phyloP scores from a whole-genome alignment of 345 rosid genomes.

The Hypericum androsaemum region DNA sequence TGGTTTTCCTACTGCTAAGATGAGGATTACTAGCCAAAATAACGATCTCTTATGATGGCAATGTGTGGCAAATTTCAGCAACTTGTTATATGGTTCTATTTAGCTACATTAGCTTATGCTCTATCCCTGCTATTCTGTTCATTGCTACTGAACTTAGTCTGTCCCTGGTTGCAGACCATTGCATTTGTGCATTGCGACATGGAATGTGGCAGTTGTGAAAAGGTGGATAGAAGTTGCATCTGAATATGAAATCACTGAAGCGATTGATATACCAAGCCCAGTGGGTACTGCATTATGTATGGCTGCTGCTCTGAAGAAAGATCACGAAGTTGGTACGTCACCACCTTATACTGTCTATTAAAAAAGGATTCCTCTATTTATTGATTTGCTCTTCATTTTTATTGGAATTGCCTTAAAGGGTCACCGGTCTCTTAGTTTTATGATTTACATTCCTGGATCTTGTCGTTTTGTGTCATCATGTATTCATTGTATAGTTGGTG shows the following conservation, averaged over 20 bases:
- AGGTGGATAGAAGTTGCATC: slow-evolving; percentile 88
- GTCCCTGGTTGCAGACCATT: slow-evolving; percentile 55
- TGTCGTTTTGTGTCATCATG: no score
- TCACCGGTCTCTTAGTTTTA: no score
- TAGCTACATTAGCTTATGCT: not conserved
- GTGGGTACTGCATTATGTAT: slow-evolving; percentile 86
- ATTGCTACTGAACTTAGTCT: slow-evolving; percentile 9
- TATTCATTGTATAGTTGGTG: no score
- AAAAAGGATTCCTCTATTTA: not conserved
- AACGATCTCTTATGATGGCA: no score
- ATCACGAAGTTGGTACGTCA: slow-evolving; percentile 76
- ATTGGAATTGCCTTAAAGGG: no score
- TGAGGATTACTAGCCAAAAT: no score
- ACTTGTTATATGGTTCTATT: not conserved
- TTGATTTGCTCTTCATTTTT: not conserved
- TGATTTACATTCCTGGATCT: no score
- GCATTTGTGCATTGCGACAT: slow-evolving; percentile 76
- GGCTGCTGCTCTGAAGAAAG: slow-evolving; percentile 87
- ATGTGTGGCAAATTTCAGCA: not conserved
- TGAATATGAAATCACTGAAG: slow-evolving; percentile 51
- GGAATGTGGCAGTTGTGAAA: slow-evolving; percentile 86
- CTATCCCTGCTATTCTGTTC: not conserved
- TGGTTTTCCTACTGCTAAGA: no score
- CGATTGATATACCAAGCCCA: slow-evolving; percentile 70
- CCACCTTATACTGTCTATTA: slow-evolving; percentile 5